These are phyloP conservation scores for Ophiocordyceps camponoti-floridani DNA, from an alignment of 2,329 filamentous ascomycete genomes.

Conservation along the genomic window DNA sequence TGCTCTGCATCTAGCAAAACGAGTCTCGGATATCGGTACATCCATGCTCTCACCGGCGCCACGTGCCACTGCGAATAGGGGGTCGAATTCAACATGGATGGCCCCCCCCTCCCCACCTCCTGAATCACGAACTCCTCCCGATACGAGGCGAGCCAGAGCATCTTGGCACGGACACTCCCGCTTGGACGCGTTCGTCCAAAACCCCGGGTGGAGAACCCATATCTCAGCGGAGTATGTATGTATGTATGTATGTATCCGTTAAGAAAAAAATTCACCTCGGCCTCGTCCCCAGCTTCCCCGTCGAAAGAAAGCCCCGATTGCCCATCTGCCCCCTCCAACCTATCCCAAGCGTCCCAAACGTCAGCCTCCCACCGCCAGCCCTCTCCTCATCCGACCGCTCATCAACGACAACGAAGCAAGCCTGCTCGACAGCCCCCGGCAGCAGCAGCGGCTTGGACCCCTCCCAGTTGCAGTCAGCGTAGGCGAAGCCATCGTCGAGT, in stretches of 20 bases:
- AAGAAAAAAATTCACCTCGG: not conserved
- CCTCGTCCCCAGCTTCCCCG: constrained; percentile 55
- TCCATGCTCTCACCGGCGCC: not conserved
- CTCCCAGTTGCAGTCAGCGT: constrained; percentile 40
- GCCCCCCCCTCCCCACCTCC: too few species aligned
- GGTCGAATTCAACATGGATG: too few species aligned
- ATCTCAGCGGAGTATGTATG: not conserved
- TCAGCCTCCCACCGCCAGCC: constrained; percentile 31
- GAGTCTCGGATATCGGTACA: not conserved
- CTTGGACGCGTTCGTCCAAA: too few species aligned
- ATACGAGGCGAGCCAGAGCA: too few species aligned
- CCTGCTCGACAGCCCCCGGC: constrained; percentile 46
- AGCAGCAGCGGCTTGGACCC: constrained; percentile 35
- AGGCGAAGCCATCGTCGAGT: constrained; percentile 29
- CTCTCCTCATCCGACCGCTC: constrained; percentile 16
- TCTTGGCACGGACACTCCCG: too few species aligned
- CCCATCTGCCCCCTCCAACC: constrained; percentile 86
- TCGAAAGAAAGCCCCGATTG: constrained; percentile 71
- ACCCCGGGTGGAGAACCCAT: not conserved
- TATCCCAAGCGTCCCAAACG: constrained; percentile 68
- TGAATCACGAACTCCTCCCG: too few species aligned
- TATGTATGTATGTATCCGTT: too few species aligned
- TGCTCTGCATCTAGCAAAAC: not conserved
- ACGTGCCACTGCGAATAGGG: not conserved
- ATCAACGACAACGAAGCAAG: constrained; percentile 42